These are phyloP conservation scores for Nitzschia inconspicua DNA, from an alignment of 108 stramenopile genomes.

Conservation along the genomic window DNA sequence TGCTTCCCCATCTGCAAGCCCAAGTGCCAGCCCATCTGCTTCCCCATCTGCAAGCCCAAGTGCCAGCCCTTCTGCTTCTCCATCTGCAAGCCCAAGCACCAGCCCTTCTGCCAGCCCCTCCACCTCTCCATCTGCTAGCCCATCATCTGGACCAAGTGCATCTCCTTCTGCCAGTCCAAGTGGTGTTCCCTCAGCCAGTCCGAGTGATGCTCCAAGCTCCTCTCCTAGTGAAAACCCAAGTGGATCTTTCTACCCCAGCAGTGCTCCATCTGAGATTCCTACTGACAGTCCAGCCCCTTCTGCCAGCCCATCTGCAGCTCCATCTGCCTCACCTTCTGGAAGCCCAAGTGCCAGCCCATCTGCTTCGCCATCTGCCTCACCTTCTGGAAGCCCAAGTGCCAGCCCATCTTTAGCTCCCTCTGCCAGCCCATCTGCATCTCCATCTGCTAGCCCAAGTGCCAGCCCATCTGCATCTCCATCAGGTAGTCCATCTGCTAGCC, in stretches of 20 bases:
- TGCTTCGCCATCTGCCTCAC: background rate
- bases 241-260: constrained; percentile 3
- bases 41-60: constrained; percentile 1
- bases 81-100: background rate
- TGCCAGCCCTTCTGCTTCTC: background rate
- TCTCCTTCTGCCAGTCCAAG: background rate
- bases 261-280: background rate
- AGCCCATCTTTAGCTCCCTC: too few species aligned
- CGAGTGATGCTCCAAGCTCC: background rate
- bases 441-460: background rate
- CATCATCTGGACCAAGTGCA: background rate
- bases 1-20: background rate
- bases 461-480: background rate
- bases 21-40: background rate
- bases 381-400: background rate
- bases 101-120: background rate
- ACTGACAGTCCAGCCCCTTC: background rate
- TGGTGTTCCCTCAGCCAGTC: background rate
- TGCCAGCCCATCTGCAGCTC: background rate
- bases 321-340: background rate
- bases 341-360: background rate
- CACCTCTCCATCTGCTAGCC: background rate
- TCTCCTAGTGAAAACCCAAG: constrained; percentile 3
- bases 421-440: background rate
- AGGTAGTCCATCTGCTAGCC: background rate